Evolutionary conservation across 495 filamentous ascomycete genomes (phyloP).

Genomic region (Penicillium bialowiezense): DNA sequence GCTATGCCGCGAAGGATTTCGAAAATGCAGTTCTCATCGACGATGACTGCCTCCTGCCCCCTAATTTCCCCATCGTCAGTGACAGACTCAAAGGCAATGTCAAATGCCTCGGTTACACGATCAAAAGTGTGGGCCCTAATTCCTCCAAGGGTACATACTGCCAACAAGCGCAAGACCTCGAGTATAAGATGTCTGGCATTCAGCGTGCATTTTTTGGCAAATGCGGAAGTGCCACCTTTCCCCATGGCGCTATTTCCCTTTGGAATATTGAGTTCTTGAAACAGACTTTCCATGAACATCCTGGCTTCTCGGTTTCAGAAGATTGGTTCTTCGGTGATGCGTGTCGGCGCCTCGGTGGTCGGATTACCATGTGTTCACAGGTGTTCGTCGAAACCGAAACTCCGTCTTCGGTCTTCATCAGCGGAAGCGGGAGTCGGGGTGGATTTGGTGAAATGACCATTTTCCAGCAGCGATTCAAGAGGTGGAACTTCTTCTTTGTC

Average conservation of each 20-base stretch:
- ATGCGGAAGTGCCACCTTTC: constrained; percentile 41
- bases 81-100: constrained; percentile 36
- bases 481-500: constrained; percentile 54
- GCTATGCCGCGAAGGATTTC: constrained; percentile 38
- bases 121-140: constrained; percentile 37
- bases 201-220: constrained; percentile 38
- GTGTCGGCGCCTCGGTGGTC: constrained; percentile 40
- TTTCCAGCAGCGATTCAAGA: constrained; percentile 45
- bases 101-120: constrained; percentile 44
- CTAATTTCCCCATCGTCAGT: constrained; percentile 40
- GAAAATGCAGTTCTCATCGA: constrained; percentile 45
- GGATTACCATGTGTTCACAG: constrained; percentile 48
- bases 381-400: constrained; percentile 50
- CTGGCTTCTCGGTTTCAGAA: constrained; percentile 43
- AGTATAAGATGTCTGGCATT: constrained; percentile 44
- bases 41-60: constrained; percentile 45
- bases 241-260: constrained; percentile 44
- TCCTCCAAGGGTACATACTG: constrained; percentile 33
- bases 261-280: constrained; percentile 42
- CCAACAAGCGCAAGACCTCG: constrained; percentile 46
- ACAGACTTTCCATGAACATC: constrained; percentile 41
- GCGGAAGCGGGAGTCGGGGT: constrained; percentile 34
- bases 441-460: constrained; percentile 53
- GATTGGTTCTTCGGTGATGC: constrained; percentile 49
- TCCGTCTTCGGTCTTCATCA: constrained; percentile 38